Conservation (phyloP, 1,284 basidiomycete genomes). For the Leccinum pachyderme region DNA sequence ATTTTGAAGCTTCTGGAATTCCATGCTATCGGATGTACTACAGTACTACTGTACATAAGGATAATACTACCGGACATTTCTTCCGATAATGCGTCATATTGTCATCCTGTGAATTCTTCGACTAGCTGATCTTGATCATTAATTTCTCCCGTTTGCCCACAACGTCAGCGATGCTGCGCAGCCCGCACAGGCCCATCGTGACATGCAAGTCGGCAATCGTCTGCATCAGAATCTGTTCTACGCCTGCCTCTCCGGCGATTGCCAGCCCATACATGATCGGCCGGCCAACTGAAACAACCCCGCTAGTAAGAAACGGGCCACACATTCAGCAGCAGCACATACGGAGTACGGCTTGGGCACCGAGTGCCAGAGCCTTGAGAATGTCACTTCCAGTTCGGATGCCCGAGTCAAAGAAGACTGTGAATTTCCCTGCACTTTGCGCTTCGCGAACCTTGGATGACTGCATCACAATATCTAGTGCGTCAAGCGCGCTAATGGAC, state of each 20-base stretch:
- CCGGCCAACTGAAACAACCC: conserved; percentile 38
- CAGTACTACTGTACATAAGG: background rate
- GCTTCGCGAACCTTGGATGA: conserved; percentile 57
- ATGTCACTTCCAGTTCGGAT: conserved; percentile 75
- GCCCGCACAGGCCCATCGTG: conserved; percentile 46
- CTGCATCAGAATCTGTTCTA: conserved; percentile 50
- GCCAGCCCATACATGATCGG: conserved; percentile 53
- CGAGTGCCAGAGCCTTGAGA: conserved; percentile 72
- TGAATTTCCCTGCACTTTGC: conserved; percentile 57
- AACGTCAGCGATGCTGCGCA: conserved; percentile 39
- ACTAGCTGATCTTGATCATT: conserved; percentile 20
- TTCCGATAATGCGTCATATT: background rate
- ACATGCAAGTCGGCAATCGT: conserved; percentile 57
- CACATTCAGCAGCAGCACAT: conserved; percentile 21
- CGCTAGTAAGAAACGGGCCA: background rate
- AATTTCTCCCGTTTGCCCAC: conserved; percentile 33
- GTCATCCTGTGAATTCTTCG: background rate
- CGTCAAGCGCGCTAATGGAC: conserved; percentile 68
- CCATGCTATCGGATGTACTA: background rate
- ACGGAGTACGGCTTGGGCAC: conserved; percentile 65
- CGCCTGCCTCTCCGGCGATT: conserved; percentile 52
- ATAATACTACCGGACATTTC: background rate
- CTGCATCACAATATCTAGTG: conserved; percentile 60
- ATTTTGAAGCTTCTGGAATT: background rate
- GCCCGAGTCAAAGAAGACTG: conserved; percentile 78